These are phyloP conservation scores for Triadica sebifera DNA, from an alignment of 345 rosid species.

Conservation along the genomic window DNA sequence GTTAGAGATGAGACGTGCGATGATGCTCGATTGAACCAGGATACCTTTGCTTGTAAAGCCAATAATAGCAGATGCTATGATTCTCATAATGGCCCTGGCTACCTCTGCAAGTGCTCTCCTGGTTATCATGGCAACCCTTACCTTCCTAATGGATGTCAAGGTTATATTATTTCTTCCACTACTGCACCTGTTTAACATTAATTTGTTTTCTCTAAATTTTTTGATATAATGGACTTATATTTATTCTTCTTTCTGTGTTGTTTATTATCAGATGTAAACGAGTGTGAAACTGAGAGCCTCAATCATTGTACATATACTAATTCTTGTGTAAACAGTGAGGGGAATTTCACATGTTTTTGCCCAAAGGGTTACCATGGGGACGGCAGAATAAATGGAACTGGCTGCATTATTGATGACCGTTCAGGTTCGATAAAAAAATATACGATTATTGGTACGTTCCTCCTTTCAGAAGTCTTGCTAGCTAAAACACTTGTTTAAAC, in stretches of 20 bases:
- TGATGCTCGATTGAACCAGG: background rate
- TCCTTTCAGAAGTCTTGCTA: too few relatives aligned
- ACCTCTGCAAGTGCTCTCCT: slow-evolving; percentile 4
- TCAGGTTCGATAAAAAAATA: background rate
- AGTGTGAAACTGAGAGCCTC: slow-evolving; percentile 14
- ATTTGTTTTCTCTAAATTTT: background rate
- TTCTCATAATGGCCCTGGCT: background rate
- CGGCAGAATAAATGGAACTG: slow-evolving; percentile 18
- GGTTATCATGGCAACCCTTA: slow-evolving; percentile 13
- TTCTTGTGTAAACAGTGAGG: slow-evolving; percentile 2
- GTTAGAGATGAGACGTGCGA: slow-evolving; percentile 7
- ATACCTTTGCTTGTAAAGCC: background rate
- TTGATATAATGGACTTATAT: too few relatives aligned
- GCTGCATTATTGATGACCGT: background rate
- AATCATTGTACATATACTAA: background rate
- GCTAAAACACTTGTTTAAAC: too few relatives aligned
- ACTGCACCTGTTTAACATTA: background rate
- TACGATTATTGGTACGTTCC: background rate
- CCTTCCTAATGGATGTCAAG: slow-evolving; percentile 3
- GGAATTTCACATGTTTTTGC: slow-evolving; percentile 34
- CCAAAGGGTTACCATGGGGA: slow-evolving; percentile 31
- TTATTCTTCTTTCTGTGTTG: background rate
- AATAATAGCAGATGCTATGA: slow-evolving; percentile 6
- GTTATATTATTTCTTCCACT: too few relatives aligned
- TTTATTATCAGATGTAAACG: slow-evolving; percentile 25